Evolutionary conservation across 2,329 filamentous ascomycete species (phyloP), one percentile per base, ranked within the genome.

Genomic region (Tolypocladium amazonense): DNA sequence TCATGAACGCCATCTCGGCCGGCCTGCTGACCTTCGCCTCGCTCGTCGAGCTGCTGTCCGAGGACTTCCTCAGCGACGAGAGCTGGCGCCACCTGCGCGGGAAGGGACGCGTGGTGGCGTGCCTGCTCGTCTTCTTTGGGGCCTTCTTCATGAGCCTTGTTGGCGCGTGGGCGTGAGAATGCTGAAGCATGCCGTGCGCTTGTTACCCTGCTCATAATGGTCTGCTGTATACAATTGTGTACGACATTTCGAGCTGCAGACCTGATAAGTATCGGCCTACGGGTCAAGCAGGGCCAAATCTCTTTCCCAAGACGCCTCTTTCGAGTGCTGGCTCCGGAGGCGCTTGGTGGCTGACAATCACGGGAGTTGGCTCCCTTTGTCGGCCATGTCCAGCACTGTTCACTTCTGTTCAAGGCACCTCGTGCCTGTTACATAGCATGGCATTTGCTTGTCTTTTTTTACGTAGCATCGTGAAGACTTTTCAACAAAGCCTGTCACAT

Each of bases 1-100:
- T 88, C 67, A 90, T 89, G 77, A 90, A 90, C 69, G 87, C 86
- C 33, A 85, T 90, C 58, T 88, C 85, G 25, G 84, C 85, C 57
- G 88, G 88, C 1, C 73, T 90, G n/a, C 74, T 90, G 11, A 77
- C 88, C 3, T 90, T 89, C 70, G 88, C 88, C 0, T 87, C 86
- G 0, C 74, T 90, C 57, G 86, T 90, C 27, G 87, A 90, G 71
- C 77, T 90, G 56, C 76, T 90, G 58, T 86, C 86, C 0, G 87
- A 90, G 68, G 88, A 90, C 65, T 89, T 90, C 64, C 69, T 88
- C 39, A 85, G 81, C 61, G 84, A 87, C 52, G 80, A 85, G 68
- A 86, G 82, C 70, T 86, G 82, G 82, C 75, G 74, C 54, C 70
- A 79, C 54, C 73, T 87, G 20, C 76, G 78, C 2, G 83, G 84